These are phyloP conservation scores for Endotrypanum monterogeii DNA, from an alignment of 208 protist genomes.

Conservation along the genomic window DNA sequence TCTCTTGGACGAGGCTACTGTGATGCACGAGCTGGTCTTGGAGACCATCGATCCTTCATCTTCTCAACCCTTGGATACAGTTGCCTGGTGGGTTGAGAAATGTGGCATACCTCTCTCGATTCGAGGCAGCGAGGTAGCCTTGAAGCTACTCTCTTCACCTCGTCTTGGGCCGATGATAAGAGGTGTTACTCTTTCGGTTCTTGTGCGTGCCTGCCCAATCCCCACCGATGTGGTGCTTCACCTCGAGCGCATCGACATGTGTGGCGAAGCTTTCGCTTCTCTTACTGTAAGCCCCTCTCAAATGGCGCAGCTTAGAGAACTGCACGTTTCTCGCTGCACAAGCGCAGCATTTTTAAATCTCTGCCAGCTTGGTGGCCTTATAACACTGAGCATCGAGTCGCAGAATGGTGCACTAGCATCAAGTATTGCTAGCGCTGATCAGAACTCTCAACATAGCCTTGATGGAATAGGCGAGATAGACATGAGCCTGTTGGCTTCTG, in stretches of 20 bases:
- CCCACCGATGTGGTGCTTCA: neutral
- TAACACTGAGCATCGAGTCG: conserved; percentile 1
- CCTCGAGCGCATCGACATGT: conserved; percentile 9
- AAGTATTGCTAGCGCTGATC: neutral
- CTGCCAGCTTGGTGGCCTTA: neutral
- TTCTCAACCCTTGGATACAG: neutral
- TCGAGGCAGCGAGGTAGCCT: neutral
- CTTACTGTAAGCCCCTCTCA: neutral
- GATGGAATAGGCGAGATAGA: conserved; percentile 1
- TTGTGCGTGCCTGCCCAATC: conserved; percentile 4
- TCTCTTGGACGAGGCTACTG: conserved; percentile 1
- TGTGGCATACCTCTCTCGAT: conserved; percentile 4
- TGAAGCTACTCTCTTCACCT: neutral
- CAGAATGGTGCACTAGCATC: neutral
- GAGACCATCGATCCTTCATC: neutral
- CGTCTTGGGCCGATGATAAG: neutral
- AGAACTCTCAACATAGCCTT: neutral
- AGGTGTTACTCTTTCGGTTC: conserved; percentile 6
- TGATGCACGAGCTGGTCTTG: conserved; percentile 11
- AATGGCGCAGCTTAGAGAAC: conserved; percentile 7
- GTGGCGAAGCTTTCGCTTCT: conserved; percentile 10
- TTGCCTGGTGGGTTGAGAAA: conserved; percentile 18
- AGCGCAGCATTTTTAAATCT: neutral
- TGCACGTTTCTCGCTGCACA: conserved; percentile 10
- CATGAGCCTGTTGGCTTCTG: conserved; percentile 7